phyloP scores from a whole-genome alignment of 148 eudicot genomes.

The Rhododendron ovatum region DNA sequence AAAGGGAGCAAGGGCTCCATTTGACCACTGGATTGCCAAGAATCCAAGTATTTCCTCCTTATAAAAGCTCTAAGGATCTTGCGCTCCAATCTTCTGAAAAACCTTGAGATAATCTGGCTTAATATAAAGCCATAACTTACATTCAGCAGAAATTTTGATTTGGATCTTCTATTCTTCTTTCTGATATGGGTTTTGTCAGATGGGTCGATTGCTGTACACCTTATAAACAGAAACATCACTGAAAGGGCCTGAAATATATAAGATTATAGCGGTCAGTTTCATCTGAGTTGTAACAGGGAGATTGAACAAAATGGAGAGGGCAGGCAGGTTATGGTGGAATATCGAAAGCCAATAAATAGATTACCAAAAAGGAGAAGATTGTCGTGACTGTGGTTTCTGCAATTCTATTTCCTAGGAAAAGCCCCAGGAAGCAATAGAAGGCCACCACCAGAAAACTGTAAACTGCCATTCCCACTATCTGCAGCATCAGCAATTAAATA shows the following conservation, averaged over 20 bases:
- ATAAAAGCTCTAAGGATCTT: constrained; percentile 67
- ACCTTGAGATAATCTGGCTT: constrained; percentile 44
- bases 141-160: constrained; percentile 25
- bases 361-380: constrained; percentile 60
- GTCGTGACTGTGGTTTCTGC: constrained; percentile 55
- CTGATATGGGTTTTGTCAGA: constrained; percentile 53
- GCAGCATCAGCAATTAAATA: constrained; percentile 17
- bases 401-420: constrained; percentile 62
- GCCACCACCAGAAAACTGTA: constrained; percentile 53
- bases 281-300: not conserved
- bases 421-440: constrained; percentile 72
- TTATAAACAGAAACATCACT: constrained; percentile 52
- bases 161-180: constrained; percentile 43
- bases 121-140: constrained; percentile 57
- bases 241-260: constrained; percentile 53
- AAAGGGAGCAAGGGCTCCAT: constrained; percentile 69
- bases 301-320: not conserved
- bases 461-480: constrained; percentile 79
- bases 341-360: not conserved
- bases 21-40: constrained; percentile 40
- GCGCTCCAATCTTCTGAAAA: constrained; percentile 63
- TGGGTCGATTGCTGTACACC: constrained; percentile 80
- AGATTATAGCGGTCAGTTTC: not conserved
- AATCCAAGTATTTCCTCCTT: constrained; percentile 77
- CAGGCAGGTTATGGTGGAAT: not conserved